Evolutionary conservation across 169 alveolate species (phyloP).

Genomic region (Plasmodium fragile): DNA sequence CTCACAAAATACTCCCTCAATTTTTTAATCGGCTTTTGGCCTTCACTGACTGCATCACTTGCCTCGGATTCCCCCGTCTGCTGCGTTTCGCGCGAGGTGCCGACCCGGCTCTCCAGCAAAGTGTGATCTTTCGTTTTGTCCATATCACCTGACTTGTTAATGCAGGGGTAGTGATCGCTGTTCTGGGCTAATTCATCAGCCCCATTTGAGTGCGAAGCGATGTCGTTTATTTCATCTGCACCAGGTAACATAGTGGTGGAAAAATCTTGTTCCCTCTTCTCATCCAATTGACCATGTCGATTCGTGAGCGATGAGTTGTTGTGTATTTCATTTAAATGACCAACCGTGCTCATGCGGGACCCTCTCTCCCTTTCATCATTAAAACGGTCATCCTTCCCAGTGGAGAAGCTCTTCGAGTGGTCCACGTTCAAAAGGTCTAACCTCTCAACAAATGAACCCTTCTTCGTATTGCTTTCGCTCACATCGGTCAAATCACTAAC

Average conservation of each 20-base stretch:
- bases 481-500: not conserved
- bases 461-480: not conserved
- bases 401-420: not conserved
- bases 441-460: not conserved
- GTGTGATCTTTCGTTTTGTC: not conserved
- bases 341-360: not conserved
- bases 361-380: not conserved
- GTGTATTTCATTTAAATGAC: not conserved
- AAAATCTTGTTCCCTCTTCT: not conserved
- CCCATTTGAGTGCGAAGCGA: not conserved
- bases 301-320: not conserved
- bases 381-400: not conserved
- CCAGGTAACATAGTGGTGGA: not conserved
- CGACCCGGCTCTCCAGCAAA: not conserved
- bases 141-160: not conserved
- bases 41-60: not conserved
- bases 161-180: not conserved
- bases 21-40: conserved; percentile 23
- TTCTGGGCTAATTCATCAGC: not conserved
- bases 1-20: conserved; percentile 23
- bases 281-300: not conserved
- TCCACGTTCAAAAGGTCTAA: not conserved
- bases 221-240: not conserved
- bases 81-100: not conserved
- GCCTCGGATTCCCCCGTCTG: not conserved